These are phyloP conservation scores for Gilbertella persicaria DNA, from an alignment of 371 early-diverging fungal species.

Conservation along the genomic window DNA sequence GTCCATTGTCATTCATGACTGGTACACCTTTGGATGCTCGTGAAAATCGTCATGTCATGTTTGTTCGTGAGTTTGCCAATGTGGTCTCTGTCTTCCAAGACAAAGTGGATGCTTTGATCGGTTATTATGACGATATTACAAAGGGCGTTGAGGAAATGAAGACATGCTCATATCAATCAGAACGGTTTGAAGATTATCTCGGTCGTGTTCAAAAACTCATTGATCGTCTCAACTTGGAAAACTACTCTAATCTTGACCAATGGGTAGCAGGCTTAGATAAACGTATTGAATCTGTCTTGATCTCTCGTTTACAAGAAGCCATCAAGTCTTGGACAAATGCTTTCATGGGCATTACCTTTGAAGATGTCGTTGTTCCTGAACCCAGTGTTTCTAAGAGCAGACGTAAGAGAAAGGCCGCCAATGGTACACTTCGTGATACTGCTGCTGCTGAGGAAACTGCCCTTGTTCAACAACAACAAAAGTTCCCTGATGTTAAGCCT, in stretches of 20 bases:
- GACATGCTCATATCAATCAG: conserved; percentile 73
- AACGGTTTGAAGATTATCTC: conserved; percentile 70
- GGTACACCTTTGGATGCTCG: conserved; percentile 60
- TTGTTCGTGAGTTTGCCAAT: conserved; percentile 93
- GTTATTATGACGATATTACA: conserved; percentile 81
- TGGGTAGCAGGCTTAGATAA: conserved; percentile 88
- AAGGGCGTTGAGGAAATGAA: conserved; percentile 81
- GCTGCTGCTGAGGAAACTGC: conserved; percentile 30
- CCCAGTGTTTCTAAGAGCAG: conserved; percentile 48
- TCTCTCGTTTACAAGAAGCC: conserved; percentile 76
- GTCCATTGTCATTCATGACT: conserved; percentile 49
- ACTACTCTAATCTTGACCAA: conserved; percentile 87
- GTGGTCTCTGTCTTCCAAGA: conserved; percentile 94
- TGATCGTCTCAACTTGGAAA: conserved; percentile 92
- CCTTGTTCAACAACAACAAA: conserved; percentile 37
- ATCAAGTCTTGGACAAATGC: conserved; percentile 76
- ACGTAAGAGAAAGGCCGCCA: conserved; percentile 56
- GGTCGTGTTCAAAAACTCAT: conserved; percentile 83
- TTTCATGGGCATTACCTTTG: conserved; percentile 62
- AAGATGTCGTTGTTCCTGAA: conserved; percentile 49
- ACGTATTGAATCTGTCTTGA: conserved; percentile 82
- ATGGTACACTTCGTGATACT: conserved; percentile 35
- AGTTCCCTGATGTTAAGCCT: conserved; percentile 60
- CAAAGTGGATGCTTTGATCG: conserved; percentile 85
- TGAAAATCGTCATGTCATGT: conserved; percentile 88